Evolutionary conservation across 2,329 filamentous ascomycete species (phyloP), one percentile per base, ranked within the genome.

Genomic region (Lasiodiplodia sp.): DNA sequence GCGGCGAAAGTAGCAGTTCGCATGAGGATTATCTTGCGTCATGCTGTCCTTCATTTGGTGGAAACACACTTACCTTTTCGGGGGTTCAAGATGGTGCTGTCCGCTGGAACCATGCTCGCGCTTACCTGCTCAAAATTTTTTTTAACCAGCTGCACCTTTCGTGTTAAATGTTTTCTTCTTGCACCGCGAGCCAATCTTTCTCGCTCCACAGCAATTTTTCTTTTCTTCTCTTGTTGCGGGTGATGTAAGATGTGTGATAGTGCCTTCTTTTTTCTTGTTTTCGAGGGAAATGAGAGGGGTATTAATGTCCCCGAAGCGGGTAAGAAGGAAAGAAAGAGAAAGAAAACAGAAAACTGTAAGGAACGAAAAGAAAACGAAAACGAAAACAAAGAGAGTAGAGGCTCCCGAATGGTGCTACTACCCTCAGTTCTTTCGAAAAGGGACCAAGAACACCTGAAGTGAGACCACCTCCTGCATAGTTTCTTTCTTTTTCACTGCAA

Each of bases 221-320:
- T 25, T 21, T 44, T 49, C 18, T 31, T 49, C 18, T 28, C 10
- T 63, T n/a, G 40, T 21, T 18, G 31, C 25, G 28, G n/a, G 16
- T 25, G 44, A 40, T 38, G 55, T n/a, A n/a, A 10, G 23, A 63
- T 23, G 44, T 47, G 44, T n/a, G 44, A 63, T 37, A 44, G 49
- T 63, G 58, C 58, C 58, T 63, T 63, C 58, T 63, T 63, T 63
- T 63, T 49, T 63, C 28, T 38, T 63, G 44, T 63, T 49, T 62
- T 44, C 44, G 25, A 44, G 18, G 40, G 58, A 34, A 63, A 31
- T 7, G 58, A 31, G 14, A 47, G 28, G 58, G 58, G 58, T 63
- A 63, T 51, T 63, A 63, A 63, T 6, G 12, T 63, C 58, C 58
- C 28, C 40, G 12, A 28, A 57, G n/a, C 8, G 21, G 28, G n/a